Evolutionary conservation across 495 filamentous ascomycete genomes (phyloP).

Genomic region (Lophium mytilinum): DNA sequence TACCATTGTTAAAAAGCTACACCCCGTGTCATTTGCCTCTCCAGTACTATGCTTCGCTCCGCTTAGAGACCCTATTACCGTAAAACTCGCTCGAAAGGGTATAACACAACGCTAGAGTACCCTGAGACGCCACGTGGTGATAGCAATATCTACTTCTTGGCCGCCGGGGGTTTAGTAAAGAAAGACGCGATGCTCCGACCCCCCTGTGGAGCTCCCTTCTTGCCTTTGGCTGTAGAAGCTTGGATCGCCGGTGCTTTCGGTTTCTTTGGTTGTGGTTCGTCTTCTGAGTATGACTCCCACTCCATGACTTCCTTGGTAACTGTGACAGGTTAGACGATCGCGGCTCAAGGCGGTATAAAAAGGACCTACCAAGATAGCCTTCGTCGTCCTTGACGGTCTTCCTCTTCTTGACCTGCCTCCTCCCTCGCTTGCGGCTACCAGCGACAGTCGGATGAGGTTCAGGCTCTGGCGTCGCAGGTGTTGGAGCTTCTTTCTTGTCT

Average conservation of each 20-base stretch:
- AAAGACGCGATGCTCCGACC: conserved; percentile 94
- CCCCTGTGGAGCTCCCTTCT: conserved; percentile 55
- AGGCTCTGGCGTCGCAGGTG: conserved; percentile 20
- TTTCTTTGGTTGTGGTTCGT: conserved; percentile 69
- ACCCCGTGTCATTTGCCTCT: no score
- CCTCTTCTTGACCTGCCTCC: conserved; percentile 81
- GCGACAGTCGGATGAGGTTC: conserved; percentile 35
- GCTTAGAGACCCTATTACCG: no score
- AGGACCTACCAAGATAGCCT: conserved; percentile 73
- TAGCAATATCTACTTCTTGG: no score
- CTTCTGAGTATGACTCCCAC: conserved; percentile 95
- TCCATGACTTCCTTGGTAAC: conserved; percentile 81
- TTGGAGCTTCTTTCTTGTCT: conserved; percentile 34
- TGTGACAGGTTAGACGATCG: conserved; percentile 32
- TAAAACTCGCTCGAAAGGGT: no score
- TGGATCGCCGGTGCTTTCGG: conserved; percentile 41
- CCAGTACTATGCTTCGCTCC: no score
- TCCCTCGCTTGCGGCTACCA: conserved; percentile 67
- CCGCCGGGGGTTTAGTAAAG: conserved; percentile 54
- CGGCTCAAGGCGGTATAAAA: neutral
- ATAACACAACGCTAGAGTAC: no score
- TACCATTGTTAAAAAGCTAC: no score
- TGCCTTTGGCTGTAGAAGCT: conserved; percentile 35
- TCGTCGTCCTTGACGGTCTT: conserved; percentile 85
- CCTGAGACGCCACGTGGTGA: no score